Evolutionary conservation across 257 asterid genomes (phyloP).

Genomic region (Jaltomata sinuosa): DNA sequence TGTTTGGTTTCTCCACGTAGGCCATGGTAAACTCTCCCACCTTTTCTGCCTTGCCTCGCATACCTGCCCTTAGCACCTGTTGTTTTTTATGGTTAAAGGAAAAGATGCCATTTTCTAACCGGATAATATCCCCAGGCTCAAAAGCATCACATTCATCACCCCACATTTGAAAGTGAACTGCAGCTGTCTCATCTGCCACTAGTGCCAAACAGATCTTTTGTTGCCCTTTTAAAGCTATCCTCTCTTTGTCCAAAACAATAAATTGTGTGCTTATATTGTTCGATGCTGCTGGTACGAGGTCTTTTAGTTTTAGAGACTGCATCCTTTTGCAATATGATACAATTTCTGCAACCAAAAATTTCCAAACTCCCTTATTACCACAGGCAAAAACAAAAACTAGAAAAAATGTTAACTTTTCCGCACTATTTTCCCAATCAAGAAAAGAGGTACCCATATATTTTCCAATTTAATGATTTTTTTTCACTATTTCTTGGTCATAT

Average conservation of each 20-base stretch:
- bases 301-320: constrained; percentile 33
- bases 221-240: constrained; percentile 21
- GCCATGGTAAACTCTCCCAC: constrained; percentile 55
- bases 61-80: constrained; percentile 60
- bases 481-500: neutral
- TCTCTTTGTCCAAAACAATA: constrained; percentile 62
- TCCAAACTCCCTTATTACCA: neutral
- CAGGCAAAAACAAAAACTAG: neutral
- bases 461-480: neutral
- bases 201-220: constrained; percentile 40
- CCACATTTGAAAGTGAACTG: constrained; percentile 76
- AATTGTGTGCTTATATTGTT: constrained; percentile 46
- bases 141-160: constrained; percentile 68
- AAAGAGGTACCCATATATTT: neutral
- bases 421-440: neutral
- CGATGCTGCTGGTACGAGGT: constrained; percentile 53
- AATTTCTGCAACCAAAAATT: constrained; percentile 1
- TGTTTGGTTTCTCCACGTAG: constrained; percentile 67
- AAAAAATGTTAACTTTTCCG: neutral
- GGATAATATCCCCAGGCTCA: constrained; percentile 48
- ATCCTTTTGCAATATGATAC: neutral
- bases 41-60: constrained; percentile 51
- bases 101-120: constrained; percentile 50
- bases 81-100: constrained; percentile 31
- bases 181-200: constrained; percentile 82